Conservation (phyloP, 805 yeast genomes). For the Candida dajiaensis region DNA sequence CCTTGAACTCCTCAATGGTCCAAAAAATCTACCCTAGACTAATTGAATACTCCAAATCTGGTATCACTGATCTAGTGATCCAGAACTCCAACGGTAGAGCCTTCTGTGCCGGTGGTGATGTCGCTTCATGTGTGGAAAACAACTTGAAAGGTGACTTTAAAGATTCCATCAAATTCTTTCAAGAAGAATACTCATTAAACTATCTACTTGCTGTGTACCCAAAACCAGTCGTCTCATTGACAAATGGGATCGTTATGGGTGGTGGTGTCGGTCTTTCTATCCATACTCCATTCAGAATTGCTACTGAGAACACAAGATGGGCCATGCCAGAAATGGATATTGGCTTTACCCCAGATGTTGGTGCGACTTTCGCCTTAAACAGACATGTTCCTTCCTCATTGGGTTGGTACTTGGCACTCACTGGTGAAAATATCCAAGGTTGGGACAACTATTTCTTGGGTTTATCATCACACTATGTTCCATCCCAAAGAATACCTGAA, state of each 20-base stretch:
- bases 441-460: conserved; percentile 80
- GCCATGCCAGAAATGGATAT: conserved; percentile 99
- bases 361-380: conserved; percentile 85
- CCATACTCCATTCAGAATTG: conserved; percentile 88
- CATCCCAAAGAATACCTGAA: conserved; percentile 54
- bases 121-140: conserved; percentile 65
- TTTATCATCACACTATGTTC: conserved; percentile 85
- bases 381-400: conserved; percentile 67
- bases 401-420: conserved; percentile 81
- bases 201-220: conserved; percentile 73
- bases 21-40: conserved; percentile 64
- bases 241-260: conserved; percentile 96
- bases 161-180: conserved; percentile 61
- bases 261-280: conserved; percentile 93
- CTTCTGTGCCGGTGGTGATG: conserved; percentile 96
- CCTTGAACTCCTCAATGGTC: conserved; percentile 75
- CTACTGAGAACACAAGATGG: conserved; percentile 84
- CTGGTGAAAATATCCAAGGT: conserved; percentile 76
- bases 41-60: conserved; percentile 68
- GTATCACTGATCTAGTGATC: conserved; percentile 56
- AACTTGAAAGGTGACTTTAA: conserved; percentile 42
- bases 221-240: conserved; percentile 80
- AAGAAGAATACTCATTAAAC: conserved; percentile 75
- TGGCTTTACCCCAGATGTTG: conserved; percentile 96
- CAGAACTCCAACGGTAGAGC: conserved; percentile 57